A percentile compares a stretch with the other conserved stretches of the same genome.
These are phyloP conservation scores for Cyathus striatus DNA, from an alignment of 768 basidiomycete genomes.

Conservation along the genomic window DNA sequence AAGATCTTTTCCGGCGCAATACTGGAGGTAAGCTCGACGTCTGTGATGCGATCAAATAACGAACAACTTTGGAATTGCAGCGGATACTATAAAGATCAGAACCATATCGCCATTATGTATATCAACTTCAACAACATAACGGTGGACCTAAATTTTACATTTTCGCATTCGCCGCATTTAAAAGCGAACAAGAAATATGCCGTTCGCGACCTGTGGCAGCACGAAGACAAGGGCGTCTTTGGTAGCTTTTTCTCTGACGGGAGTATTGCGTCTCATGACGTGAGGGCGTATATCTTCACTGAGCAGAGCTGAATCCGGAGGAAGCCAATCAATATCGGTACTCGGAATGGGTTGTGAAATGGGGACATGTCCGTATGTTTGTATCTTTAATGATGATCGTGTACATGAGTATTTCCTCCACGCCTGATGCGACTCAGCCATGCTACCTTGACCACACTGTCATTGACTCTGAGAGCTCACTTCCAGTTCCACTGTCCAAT, in stretches of 20 bases:
- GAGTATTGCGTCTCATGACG: constrained; percentile 19
- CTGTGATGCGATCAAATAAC: neutral
- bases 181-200: constrained; percentile 18
- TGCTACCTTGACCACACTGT: too few relatives aligned
- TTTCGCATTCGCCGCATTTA: constrained; percentile 20
- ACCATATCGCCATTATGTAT: constrained; percentile 22
- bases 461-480: too few relatives aligned
- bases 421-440: too few relatives aligned
- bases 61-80: constrained; percentile 3
- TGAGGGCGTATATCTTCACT: constrained; percentile 20
- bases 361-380: too few relatives aligned
- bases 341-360: too few relatives aligned
- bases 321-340: too few relatives aligned
- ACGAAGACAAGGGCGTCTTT: constrained; percentile 17
- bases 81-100: constrained; percentile 17
- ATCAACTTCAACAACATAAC: constrained; percentile 22
- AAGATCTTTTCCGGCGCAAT: constrained; percentile 46
- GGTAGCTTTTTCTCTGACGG: constrained; percentile 19
- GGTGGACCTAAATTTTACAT: constrained; percentile 22
- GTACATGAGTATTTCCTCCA: too few relatives aligned
- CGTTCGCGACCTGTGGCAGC: constrained; percentile 21
- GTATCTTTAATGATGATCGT: too few relatives aligned
- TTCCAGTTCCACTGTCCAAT: too few relatives aligned
- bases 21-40: constrained; percentile 34
- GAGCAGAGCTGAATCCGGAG: too few relatives aligned